phyloP scores from a whole-genome alignment of 208 protist species.

The Wallacemonas sp. region DNA sequence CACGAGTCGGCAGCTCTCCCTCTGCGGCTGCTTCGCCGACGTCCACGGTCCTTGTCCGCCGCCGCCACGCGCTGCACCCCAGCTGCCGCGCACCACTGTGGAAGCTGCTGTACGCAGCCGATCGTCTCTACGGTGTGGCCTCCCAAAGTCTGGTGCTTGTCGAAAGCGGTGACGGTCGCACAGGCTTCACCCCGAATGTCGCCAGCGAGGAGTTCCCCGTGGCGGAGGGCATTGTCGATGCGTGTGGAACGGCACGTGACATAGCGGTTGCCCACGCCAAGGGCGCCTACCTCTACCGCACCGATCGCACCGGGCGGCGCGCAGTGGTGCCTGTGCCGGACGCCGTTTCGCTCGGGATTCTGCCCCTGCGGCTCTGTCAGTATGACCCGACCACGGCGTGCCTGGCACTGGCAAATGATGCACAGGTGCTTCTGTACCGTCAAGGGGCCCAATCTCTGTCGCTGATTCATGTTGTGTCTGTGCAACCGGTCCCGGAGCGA shows the following conservation, averaged over 20 bases:
- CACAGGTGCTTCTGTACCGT: conserved; percentile 8
- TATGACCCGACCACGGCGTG: neutral
- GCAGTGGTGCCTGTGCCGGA: neutral
- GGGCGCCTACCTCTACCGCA: conserved; percentile 10
- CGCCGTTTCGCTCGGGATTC: neutral
- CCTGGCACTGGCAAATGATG: neutral
- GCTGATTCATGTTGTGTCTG: neutral
- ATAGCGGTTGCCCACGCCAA: neutral
- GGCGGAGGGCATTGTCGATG: conserved; percentile 1
- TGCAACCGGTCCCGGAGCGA: neutral
- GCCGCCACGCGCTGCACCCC: neutral
- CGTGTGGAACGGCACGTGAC: neutral
- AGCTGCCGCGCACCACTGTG: neutral
- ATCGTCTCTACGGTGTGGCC: neutral
- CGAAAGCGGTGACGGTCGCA: neutral
- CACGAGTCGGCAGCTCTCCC: too few species aligned
- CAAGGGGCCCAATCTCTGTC: neutral
- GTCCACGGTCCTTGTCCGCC: neutral
- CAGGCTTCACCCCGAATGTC: neutral
- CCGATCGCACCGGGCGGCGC: neutral
- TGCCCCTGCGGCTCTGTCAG: neutral
- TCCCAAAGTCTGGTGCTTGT: conserved; percentile 3
- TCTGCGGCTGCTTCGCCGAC: neutral
- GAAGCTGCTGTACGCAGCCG: conserved; percentile 1
- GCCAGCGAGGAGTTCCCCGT: neutral